Evolutionary conservation across 495 filamentous ascomycete genomes (phyloP).

Genomic region (Margaritispora aquatica): DNA sequence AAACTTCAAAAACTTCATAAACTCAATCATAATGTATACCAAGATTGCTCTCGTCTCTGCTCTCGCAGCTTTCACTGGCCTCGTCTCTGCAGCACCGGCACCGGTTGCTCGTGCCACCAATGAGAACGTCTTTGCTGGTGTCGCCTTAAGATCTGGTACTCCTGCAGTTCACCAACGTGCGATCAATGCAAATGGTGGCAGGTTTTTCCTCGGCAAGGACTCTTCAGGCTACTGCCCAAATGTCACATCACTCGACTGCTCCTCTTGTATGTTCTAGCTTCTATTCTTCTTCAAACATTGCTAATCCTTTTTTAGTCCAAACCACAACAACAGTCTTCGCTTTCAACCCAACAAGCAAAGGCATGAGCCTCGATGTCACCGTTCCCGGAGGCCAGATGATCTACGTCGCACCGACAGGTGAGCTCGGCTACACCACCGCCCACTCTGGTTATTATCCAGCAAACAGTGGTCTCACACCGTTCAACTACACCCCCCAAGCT

Average conservation of each 20-base stretch:
- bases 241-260: constrained; percentile 1
- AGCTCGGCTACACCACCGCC: constrained; percentile 52
- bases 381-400: constrained; percentile 63
- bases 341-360: constrained; percentile 13
- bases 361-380: constrained; percentile 30
- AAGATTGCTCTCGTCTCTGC: constrained; percentile 8
- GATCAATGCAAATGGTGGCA: neutral
- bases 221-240: constrained; percentile 11
- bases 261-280: neutral
- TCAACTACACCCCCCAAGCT: constrained; percentile 24
- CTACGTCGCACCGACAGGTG: constrained; percentile 53
- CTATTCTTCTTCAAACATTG: neutral
- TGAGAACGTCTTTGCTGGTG: neutral
- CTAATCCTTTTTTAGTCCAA: neutral
- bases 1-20: neutral
- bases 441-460: constrained; percentile 52
- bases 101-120: neutral
- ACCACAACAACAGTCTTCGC: constrained; percentile 4
- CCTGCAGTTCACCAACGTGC: neutral
- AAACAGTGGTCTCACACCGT: constrained; percentile 41
- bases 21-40: constrained; percentile 10
- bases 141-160: neutral
- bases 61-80: constrained; percentile 4
- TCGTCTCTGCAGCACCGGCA: constrained; percentile 6
- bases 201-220: constrained; percentile 7